Conservation (phyloP, 352 stramenopile species). For the Globisporangium radiosum region DNA sequence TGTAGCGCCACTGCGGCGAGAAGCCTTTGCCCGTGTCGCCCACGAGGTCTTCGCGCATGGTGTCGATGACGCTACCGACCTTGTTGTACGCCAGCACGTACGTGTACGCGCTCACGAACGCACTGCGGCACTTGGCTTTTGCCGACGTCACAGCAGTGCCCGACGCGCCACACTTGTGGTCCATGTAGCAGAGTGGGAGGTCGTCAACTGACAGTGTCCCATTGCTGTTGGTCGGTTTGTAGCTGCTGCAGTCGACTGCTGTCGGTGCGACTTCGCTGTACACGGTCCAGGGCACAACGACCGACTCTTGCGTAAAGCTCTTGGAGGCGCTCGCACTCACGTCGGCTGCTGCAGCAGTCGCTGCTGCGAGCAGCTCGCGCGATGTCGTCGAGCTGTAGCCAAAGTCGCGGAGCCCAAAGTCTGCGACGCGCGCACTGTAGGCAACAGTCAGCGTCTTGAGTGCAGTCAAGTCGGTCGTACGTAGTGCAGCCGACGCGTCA, state of each 20-base stretch:
- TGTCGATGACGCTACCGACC: constrained; percentile 46
- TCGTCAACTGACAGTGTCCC: constrained; percentile 20
- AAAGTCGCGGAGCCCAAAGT: constrained; percentile 56
- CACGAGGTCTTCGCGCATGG: constrained; percentile 70
- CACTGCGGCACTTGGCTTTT: constrained; percentile 35
- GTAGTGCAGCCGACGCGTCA: constrained; percentile 45
- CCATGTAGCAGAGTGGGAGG: constrained; percentile 63
- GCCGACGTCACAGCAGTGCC: constrained; percentile 6
- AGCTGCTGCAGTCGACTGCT: constrained; percentile 16
- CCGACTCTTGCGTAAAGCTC: constrained; percentile 48
- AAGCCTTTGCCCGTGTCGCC: constrained; percentile 61
- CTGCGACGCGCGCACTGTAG: constrained; percentile 43
- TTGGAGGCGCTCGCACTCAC: constrained; percentile 9
- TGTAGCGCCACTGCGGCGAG: constrained; percentile 52
- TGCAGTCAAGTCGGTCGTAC: constrained; percentile 31
- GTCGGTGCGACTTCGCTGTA: constrained; percentile 29
- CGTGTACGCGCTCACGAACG: constrained; percentile 50
- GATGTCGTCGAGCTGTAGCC: constrained; percentile 47
- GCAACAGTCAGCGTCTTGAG: constrained; percentile 28
- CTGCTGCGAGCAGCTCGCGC: constrained; percentile 34
- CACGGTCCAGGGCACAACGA: constrained; percentile 48
- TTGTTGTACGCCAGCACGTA: constrained; percentile 59
- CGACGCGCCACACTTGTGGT: constrained; percentile 24
- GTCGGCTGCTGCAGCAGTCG: constrained; percentile 23
- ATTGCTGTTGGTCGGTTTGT: too few species aligned